These are phyloP conservation scores for Fusarium papillatum DNA, from an alignment of 2,329 filamentous ascomycete species.

Conservation along the genomic window DNA sequence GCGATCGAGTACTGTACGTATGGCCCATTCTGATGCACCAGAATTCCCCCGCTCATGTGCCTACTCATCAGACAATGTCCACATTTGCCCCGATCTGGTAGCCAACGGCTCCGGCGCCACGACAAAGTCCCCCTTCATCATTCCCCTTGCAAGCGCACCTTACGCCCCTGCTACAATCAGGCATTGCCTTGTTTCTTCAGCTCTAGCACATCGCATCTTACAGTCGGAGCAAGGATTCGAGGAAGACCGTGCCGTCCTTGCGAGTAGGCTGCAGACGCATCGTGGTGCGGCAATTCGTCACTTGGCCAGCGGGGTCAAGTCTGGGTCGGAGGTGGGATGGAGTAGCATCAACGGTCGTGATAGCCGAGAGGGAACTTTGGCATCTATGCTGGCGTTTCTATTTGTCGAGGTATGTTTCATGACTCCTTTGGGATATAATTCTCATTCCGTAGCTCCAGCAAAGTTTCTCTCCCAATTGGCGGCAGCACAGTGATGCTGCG, in stretches of 20 bases:
- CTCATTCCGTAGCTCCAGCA: slow-evolving; percentile 23
- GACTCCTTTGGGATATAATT: background rate
- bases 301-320: slow-evolving; percentile 16
- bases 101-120: slow-evolving; percentile 14
- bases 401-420: slow-evolving; percentile 26
- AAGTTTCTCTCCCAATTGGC: slow-evolving; percentile 29
- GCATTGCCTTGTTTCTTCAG: slow-evolving; percentile 25
- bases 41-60: background rate
- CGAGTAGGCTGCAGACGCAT: slow-evolving; percentile 24
- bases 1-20: slow-evolving; percentile 25
- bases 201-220: slow-evolving; percentile 32
- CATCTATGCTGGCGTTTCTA: slow-evolving; percentile 25
- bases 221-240: slow-evolving; percentile 10
- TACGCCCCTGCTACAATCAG: slow-evolving; percentile 14
- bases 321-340: background rate
- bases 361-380: background rate
- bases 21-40: background rate
- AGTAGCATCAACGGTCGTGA: background rate
- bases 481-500: slow-evolving; percentile 26
- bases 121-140: slow-evolving; percentile 16
- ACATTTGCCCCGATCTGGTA: slow-evolving; percentile 36
- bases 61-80: slow-evolving; percentile 24
- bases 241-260: slow-evolving; percentile 11
- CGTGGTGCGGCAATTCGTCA: slow-evolving; percentile 30
- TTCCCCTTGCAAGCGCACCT: slow-evolving; percentile 2